A percentile compares a stretch with the other conserved stretches of the same genome.
Evolutionary conservation across 441 rosid species (phyloP).

Genomic region (Eutrema salsugineum): DNA sequence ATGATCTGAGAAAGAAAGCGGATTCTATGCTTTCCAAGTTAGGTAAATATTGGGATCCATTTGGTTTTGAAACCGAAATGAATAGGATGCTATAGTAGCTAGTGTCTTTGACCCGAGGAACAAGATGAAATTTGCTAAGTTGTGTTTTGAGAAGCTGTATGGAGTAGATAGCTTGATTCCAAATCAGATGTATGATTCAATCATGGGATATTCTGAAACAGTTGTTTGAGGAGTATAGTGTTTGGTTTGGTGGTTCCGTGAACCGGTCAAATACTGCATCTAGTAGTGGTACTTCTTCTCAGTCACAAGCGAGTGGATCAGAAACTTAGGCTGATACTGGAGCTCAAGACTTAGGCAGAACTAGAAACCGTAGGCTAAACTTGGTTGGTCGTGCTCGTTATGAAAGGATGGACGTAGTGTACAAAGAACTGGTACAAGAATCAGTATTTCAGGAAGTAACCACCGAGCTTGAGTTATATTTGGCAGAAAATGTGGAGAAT

Average conservation of each 20-base stretch:
- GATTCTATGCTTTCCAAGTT: background rate
- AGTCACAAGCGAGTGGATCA: too few relatives aligned
- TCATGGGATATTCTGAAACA: background rate
- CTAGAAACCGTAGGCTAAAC: too few relatives aligned
- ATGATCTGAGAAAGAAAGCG: background rate
- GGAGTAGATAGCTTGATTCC: background rate
- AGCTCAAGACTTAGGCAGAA: too few relatives aligned
- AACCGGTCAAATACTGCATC: too few relatives aligned
- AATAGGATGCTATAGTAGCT: background rate
- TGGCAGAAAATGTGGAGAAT: background rate
- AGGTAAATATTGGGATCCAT: background rate
- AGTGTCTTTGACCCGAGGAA: background rate
- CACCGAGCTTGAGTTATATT: background rate
- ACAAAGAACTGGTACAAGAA: too few relatives aligned
- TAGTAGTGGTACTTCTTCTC: too few relatives aligned
- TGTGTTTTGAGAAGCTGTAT: background rate
- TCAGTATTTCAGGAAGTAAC: too few relatives aligned
- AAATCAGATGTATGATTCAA: background rate
- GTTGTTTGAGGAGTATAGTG: too few relatives aligned
- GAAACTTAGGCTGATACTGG: too few relatives aligned
- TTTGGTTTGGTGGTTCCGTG: too few relatives aligned
- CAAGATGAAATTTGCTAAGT: background rate
- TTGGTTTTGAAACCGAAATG: background rate
- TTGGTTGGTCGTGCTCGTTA: too few relatives aligned
- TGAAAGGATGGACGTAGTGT: too few relatives aligned